Evolutionary conservation across 495 filamentous ascomycete species (phyloP).

Genomic region (Penicillium steckii): DNA sequence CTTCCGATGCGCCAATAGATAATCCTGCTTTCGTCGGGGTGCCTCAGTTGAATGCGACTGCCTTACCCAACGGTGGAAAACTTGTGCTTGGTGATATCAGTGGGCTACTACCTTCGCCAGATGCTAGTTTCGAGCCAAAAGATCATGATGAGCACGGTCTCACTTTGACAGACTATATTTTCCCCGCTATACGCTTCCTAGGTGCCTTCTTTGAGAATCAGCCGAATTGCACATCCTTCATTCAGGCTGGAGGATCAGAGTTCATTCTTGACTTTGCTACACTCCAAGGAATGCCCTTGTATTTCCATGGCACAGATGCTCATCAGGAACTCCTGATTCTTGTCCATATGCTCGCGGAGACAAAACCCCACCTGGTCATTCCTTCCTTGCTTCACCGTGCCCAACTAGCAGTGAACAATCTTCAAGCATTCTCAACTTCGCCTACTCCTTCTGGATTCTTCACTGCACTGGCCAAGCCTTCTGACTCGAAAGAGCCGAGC

Average conservation of each 20-base stretch:
- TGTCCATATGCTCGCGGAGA: slow-evolving; percentile 78
- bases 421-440: slow-evolving; percentile 62
- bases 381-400: slow-evolving; percentile 75
- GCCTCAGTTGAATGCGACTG: slow-evolving; percentile 27
- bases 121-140: slow-evolving; percentile 41
- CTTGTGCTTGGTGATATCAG: slow-evolving; percentile 34
- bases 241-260: slow-evolving; percentile 77
- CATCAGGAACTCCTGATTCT: slow-evolving; percentile 66
- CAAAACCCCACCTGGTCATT: slow-evolving; percentile 76
- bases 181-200: slow-evolving; percentile 72
- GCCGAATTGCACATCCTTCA: slow-evolving; percentile 69
- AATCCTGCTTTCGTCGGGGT: slow-evolving; percentile 30
- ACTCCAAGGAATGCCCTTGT: slow-evolving; percentile 70
- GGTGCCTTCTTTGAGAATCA: slow-evolving; percentile 74
- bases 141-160: slow-evolving; percentile 49
- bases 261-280: slow-evolving; percentile 80
- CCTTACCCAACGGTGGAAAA: slow-evolving; percentile 40
- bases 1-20: slow-evolving; percentile 28
- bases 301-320: slow-evolving; percentile 67
- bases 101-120: slow-evolving; percentile 24
- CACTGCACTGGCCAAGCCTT: slow-evolving; percentile 51
- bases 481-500: slow-evolving; percentile 22
- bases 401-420: slow-evolving; percentile 62
- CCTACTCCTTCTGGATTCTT: slow-evolving; percentile 61
- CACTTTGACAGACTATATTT: slow-evolving; percentile 65